Percentiles rank a stretch among this genome's conserved stretches.
Conservation (phyloP, 208 protist genomes). For the Trypanosoma mega region DNA sequence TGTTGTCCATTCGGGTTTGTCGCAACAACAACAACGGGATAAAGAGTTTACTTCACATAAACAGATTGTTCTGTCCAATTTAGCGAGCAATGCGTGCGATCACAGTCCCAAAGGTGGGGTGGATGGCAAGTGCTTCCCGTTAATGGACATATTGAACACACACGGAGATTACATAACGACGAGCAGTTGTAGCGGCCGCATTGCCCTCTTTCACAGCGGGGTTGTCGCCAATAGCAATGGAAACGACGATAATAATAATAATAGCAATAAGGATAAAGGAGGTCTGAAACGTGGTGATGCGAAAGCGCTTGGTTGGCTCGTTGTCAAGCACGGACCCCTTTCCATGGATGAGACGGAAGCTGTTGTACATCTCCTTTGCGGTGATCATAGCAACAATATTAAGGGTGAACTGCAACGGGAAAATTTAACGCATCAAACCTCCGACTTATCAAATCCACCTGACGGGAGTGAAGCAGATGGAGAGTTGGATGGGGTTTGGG, state of each 20-base stretch:
- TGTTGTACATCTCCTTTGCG: slow-evolving; percentile 65
- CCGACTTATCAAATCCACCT: background rate
- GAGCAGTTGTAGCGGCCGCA: slow-evolving; percentile 89
- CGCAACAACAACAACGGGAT: slow-evolving; percentile 48
- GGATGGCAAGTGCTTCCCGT: slow-evolving; percentile 67
- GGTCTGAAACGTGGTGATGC: slow-evolving; percentile 61
- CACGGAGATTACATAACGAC: slow-evolving; percentile 82
- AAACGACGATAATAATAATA: background rate
- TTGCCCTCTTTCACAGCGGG: slow-evolving; percentile 79
- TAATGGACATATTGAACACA: slow-evolving; percentile 75
- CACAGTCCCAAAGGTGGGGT: slow-evolving; percentile 72
- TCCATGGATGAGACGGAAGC: slow-evolving; percentile 48
- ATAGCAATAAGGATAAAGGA: background rate
- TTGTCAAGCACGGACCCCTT: slow-evolving; percentile 81
- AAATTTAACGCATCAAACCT: background rate
- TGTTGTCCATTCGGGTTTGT: slow-evolving; percentile 1
- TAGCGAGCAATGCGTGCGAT: slow-evolving; percentile 67
- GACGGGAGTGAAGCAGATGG: slow-evolving; percentile 10
- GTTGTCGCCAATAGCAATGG: slow-evolving; percentile 3
- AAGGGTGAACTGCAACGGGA: too few species aligned
- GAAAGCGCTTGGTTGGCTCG: slow-evolving; percentile 76
- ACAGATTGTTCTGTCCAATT: slow-evolving; percentile 53
- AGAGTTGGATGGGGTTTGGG: slow-evolving; percentile 61
- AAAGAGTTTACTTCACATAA: slow-evolving; percentile 78
- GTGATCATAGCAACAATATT: background rate